Evolutionary conservation across 441 rosid genomes (phyloP).

Genomic region (Croton setiger): DNA sequence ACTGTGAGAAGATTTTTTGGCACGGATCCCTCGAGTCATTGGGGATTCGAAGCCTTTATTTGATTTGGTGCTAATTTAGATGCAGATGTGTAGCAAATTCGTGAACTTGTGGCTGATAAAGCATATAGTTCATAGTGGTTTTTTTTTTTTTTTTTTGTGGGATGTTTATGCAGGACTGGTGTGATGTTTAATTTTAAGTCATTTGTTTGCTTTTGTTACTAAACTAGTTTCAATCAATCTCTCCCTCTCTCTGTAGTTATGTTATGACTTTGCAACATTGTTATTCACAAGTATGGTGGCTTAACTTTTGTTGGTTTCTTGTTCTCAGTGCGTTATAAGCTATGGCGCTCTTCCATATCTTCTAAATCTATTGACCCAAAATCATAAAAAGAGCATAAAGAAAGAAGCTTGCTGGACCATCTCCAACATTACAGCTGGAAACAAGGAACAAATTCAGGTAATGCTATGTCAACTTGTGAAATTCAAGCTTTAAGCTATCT

Average conservation of each 20-base stretch:
- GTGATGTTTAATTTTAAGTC: background rate
- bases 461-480: conserved; percentile 1
- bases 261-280: background rate
- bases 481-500: background rate
- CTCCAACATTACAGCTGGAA: conserved; percentile 84
- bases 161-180: background rate
- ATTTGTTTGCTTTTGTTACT: background rate
- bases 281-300: background rate
- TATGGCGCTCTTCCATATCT: conserved; percentile 61
- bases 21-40: background rate
- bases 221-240: background rate
- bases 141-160: background rate
- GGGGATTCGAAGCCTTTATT: background rate
- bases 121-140: background rate
- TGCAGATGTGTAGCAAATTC: background rate
- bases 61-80: background rate
- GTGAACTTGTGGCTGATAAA: background rate
- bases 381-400: conserved; percentile 69
- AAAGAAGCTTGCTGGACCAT: conserved; percentile 89
- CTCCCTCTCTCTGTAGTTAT: background rate
- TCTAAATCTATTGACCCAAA: conserved; percentile 50
- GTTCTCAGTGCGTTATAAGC: conserved; percentile 40
- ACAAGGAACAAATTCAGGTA: conserved; percentile 79
- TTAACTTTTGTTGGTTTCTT: background rate
- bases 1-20: background rate